phyloP scores from a whole-genome alignment of 139 green algal species.

The Picochlorum sp. region DNA sequence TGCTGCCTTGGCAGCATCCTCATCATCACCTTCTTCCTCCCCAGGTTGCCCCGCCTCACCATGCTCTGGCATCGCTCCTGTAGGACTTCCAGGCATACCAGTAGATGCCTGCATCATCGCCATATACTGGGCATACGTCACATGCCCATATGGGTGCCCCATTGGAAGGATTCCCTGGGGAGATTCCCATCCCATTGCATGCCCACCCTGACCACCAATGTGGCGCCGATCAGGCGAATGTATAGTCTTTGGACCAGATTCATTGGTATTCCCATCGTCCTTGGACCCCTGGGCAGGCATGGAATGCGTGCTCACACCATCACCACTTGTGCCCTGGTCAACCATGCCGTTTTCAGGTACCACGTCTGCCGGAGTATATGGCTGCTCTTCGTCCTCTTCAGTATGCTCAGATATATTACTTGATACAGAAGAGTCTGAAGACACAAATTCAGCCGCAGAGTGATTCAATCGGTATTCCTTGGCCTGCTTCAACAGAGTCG shows the following conservation, averaged over 20 bases:
- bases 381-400: neutral
- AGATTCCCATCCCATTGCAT: slow-evolving; percentile 7
- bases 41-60: neutral
- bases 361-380: neutral
- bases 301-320: no score
- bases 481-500: neutral
- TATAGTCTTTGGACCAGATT: neutral
- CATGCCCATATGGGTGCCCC: neutral
- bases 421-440: neutral
- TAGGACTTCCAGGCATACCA: neutral
- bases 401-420: neutral
- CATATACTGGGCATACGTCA: no score
- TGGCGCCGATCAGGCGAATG: neutral
- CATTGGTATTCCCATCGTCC: neutral
- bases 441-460: slow-evolving; percentile 10
- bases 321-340: no score
- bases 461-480: slow-evolving; percentile 3
- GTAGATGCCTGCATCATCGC: no score
- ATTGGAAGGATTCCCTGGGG: slow-evolving; percentile 7
- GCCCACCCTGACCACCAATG: neutral
- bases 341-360: neutral
- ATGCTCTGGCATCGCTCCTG: neutral
- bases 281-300: neutral
- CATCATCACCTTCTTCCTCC: neutral
- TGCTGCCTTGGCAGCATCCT: neutral